Evolutionary conservation across 139 green algal genomes (phyloP), one percentile per base, ranked within the genome.

Genomic region (Parachlorella kessleri): DNA sequence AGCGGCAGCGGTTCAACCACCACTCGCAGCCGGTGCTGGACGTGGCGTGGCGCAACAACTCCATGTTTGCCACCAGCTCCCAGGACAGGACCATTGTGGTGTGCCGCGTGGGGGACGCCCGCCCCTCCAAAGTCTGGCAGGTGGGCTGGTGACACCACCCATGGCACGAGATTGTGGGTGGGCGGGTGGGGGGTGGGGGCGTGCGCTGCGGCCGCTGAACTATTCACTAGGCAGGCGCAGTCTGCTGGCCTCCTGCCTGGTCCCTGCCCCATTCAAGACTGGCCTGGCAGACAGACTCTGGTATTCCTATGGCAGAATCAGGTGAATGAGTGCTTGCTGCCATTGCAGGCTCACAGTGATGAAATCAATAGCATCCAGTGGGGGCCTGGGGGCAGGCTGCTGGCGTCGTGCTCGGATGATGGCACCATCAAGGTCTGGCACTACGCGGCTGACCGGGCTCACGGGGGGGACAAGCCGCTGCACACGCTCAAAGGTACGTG

Each of bases 311-410:
- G 23, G 1, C 24, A 30, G 8, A 1, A 8, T 8, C 26, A 23
- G 59, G 23, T 14, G 23, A 30, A 36, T 35, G 3, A 21, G 1
- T 21, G 14, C 32, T 10, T 18, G 18, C 10, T 21, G 53, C 76
- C n/a, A n/a, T n/a, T 94, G 67, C 24, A 76, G 36, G 95, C 92
- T 1, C 94, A 98, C 87, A 76, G 59, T 9, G 89, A 97, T 73
- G 95, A 98, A 83, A 93, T 98, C 53, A 98, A 98, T 83, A 89
- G 90, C 64, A 91, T 99, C 35, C 90, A 92, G 67, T 98, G 94
- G 94, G 90, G 96, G 78, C 87, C 89, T 0, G 66, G 86, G 14
- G 85, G 85, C 30, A 81, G 74, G 40, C 93, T 92, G 75, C 77
- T 98, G 21, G 84, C 79, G 41, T 89, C 80, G 24, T 89, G 85